phyloP scores from a whole-genome alignment of 23 red algal genomes.

The Gracilaria gracilis region DNA sequence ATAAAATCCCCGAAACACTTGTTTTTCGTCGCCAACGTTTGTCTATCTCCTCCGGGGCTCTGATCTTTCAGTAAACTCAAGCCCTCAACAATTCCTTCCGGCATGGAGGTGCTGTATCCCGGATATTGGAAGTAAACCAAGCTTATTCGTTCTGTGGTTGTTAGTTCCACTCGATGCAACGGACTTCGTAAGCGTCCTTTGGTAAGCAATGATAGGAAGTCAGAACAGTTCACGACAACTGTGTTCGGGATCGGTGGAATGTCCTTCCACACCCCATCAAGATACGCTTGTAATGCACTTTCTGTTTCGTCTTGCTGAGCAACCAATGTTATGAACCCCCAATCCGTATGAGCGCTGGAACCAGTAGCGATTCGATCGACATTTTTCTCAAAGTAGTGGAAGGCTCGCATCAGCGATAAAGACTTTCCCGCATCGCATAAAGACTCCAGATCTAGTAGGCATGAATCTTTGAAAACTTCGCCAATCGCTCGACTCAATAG shows the following conservation, averaged over 20 bases:
- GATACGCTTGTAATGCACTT: conserved; percentile 30
- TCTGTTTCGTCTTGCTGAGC: conserved; percentile 33
- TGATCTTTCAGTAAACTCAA: conserved; percentile 56
- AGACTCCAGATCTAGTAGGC: background rate
- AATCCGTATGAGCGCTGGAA: conserved; percentile 57
- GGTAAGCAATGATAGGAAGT: conserved; percentile 57
- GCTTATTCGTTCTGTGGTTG: conserved; percentile 22
- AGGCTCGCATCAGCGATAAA: conserved; percentile 52
- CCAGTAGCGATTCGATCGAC: background rate
- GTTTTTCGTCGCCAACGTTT: background rate
- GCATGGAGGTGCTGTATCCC: conserved; percentile 37
- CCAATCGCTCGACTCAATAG: background rate
- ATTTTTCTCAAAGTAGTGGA: conserved; percentile 50
- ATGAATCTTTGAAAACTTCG: background rate
- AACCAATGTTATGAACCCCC: conserved; percentile 56
- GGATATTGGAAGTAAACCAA: conserved; percentile 74
- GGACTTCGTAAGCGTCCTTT: conserved; percentile 30
- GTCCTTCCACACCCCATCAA: conserved; percentile 26
- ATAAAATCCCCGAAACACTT: conserved; percentile 58
- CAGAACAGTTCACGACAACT: conserved; percentile 63
- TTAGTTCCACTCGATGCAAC: conserved; percentile 46
- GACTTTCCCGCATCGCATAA: conserved; percentile 17
- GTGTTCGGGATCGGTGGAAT: conserved; percentile 38
- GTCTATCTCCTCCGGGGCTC: background rate
- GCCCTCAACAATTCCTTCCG: background rate